Conservation (phyloP, 257 asterid species). For the Penstemon newberryi region DNA sequence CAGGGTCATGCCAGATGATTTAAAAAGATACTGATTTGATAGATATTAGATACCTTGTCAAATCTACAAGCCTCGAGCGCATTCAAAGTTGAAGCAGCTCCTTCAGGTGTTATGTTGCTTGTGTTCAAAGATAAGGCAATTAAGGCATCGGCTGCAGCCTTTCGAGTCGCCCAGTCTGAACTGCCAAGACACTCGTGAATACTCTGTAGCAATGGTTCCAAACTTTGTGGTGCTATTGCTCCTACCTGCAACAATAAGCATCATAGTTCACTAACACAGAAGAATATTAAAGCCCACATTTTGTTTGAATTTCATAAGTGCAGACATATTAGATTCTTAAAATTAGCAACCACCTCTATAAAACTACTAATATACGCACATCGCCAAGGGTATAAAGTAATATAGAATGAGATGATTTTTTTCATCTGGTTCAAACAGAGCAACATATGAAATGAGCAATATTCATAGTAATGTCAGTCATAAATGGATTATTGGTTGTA, state of each 20-base stretch:
- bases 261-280: slow-evolving; percentile 3
- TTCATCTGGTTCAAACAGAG: not conserved
- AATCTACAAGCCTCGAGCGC: slow-evolving; percentile 88
- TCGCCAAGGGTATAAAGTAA: not conserved
- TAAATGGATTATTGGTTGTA: not conserved
- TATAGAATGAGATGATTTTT: not conserved
- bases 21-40: slow-evolving; percentile 18
- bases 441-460: not conserved
- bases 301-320: not conserved
- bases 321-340: not conserved
- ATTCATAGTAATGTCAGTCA: not conserved
- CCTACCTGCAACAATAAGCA: slow-evolving; percentile 62
- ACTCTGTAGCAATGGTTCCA: slow-evolving; percentile 77
- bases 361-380: not conserved
- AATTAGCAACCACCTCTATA: not conserved
- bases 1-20: not conserved
- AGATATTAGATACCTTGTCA: slow-evolving; percentile 78
- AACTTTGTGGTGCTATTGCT: slow-evolving; percentile 79
- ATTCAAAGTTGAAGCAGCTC: slow-evolving; percentile 70
- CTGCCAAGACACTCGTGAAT: slow-evolving; percentile 80
- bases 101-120: slow-evolving; percentile 58
- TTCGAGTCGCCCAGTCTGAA: slow-evolving; percentile 95
- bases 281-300: not conserved
- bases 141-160: slow-evolving; percentile 95
- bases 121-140: slow-evolving; percentile 59